phyloP scores from a whole-genome alignment of 495 filamentous ascomycete genomes.

The Cladorrhinum samala region DNA sequence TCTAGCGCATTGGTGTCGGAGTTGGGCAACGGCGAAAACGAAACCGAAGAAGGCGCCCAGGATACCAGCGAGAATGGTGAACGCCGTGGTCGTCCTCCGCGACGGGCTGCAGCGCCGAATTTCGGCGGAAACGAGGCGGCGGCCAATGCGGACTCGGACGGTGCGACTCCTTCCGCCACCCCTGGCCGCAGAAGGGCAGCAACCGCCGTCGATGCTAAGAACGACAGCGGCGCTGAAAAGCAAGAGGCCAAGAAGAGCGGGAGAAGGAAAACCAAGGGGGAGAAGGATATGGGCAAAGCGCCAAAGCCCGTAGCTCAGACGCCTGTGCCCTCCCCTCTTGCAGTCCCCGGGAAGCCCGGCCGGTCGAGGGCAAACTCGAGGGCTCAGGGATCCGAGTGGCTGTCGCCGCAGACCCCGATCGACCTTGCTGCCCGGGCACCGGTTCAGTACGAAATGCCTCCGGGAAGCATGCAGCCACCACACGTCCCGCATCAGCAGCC shows the following conservation, averaged over 20 bases:
- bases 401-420: slow-evolving; percentile 25
- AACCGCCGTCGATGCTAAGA: slow-evolving; percentile 27
- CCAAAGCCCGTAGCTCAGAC: slow-evolving; percentile 28
- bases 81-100: slow-evolving; percentile 41
- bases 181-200: slow-evolving; percentile 48
- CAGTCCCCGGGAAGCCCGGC: slow-evolving; percentile 27
- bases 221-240: slow-evolving; percentile 52
- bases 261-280: slow-evolving; percentile 36
- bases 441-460: slow-evolving; percentile 31
- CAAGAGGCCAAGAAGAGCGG: slow-evolving; percentile 42
- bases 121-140: slow-evolving; percentile 40
- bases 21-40: slow-evolving; percentile 55
- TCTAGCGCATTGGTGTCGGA: slow-evolving; percentile 73
- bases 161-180: slow-evolving; percentile 42
- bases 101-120: slow-evolving; percentile 49
- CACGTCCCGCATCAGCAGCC: slow-evolving; percentile 28
- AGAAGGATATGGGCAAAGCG: slow-evolving; percentile 28
- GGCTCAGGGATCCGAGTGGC: slow-evolving; percentile 35
- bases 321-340: slow-evolving; percentile 38
- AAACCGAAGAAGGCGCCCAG: slow-evolving; percentile 42
- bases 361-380: slow-evolving; percentile 43
- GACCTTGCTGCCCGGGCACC: slow-evolving; percentile 25
- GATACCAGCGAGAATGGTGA: slow-evolving; percentile 48
- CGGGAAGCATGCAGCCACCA: slow-evolving; percentile 34
- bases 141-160: slow-evolving; percentile 48